Evolutionary conservation across 768 basidiomycete species (phyloP).

Genomic region (Phlegmacium glaucopus): DNA sequence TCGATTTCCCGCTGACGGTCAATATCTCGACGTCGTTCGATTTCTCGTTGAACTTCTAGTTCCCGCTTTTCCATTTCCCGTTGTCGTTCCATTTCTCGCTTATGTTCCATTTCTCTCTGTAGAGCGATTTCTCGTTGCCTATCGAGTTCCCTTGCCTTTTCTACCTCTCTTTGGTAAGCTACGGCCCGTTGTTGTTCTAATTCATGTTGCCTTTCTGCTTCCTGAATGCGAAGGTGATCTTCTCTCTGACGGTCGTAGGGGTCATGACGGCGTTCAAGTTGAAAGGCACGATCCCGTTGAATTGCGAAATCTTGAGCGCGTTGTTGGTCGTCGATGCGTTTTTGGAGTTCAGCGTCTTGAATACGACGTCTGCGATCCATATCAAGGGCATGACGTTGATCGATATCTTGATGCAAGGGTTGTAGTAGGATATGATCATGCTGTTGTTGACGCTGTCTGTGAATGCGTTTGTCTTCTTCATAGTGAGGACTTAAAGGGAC

Average conservation of each 20-base stretch:
- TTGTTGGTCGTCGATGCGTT: conserved; percentile 6
- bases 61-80: conserved; percentile 8
- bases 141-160: background rate
- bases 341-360: background rate
- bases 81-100: conserved; percentile 2
- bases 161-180: conserved; percentile 5
- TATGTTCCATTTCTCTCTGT: too few species aligned
- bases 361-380: conserved; percentile 6
- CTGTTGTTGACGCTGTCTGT: background rate
- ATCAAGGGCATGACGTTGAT: conserved; percentile 5
- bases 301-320: conserved; percentile 11
- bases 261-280: conserved; percentile 8
- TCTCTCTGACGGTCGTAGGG: conserved; percentile 11
- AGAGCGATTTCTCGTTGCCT: background rate
- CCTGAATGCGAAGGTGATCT: conserved; percentile 8
- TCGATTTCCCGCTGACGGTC: background rate
- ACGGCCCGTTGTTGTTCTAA: conserved; percentile 7
- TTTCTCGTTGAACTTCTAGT: conserved; percentile 10
- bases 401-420: background rate
- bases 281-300: conserved; percentile 10
- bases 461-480: background rate
- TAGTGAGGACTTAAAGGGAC: conserved; percentile 5
- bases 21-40: conserved; percentile 4
- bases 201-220: background rate
- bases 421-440: background rate